Conservation (phyloP, 306 rosid genomes). For the Gastrolobium villosum region DNA sequence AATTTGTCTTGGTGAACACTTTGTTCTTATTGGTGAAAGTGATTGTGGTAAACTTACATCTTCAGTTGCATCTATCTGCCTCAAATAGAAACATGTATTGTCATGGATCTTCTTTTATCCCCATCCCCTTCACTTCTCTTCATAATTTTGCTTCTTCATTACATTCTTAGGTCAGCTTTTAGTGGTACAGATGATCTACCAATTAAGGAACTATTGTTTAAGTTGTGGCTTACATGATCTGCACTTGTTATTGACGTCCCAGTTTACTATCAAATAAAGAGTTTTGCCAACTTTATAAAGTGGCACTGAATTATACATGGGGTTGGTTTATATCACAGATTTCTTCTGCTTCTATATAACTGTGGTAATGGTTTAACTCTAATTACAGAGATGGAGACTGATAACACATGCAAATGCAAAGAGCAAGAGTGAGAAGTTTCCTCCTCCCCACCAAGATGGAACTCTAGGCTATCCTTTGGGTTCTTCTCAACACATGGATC, state of each 20-base stretch:
- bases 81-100: conserved; percentile 3
- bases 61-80: not conserved
- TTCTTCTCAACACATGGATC: conserved; percentile 92
- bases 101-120: not conserved
- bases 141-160: not conserved
- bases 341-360: conserved; percentile 9
- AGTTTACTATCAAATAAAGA: no score
- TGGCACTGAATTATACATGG: no score
- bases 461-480: conserved; percentile 89
- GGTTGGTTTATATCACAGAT: not conserved
- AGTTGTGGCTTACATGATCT: no score
- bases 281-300: no score
- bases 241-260: no score
- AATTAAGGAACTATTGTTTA: no score
- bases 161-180: not conserved
- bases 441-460: conserved; percentile 99
- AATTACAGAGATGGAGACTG: conserved; percentile 81
- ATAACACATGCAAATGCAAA: conserved; percentile 96
- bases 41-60: not conserved
- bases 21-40: not conserved
- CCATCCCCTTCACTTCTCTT: not conserved
- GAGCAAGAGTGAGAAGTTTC: conserved; percentile 99
- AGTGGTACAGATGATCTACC: not conserved
- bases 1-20: not conserved
- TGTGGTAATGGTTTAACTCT: conserved; percentile 22